These are phyloP conservation scores for Pistacia integerrima DNA, from an alignment of 345 rosid genomes.

Conservation along the genomic window DNA sequence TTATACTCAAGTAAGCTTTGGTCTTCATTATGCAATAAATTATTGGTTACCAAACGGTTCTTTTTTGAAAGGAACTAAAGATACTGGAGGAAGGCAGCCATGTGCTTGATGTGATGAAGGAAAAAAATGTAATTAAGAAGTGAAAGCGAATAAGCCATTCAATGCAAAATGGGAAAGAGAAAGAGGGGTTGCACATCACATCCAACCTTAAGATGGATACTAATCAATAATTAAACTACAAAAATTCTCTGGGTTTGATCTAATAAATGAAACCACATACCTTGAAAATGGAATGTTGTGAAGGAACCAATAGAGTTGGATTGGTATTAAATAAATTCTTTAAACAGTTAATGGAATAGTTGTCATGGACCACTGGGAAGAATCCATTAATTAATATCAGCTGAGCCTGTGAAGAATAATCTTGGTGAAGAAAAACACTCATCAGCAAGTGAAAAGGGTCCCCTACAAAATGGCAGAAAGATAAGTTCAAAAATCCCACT, in stretches of 20 bases:
- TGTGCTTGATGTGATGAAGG: conserved; percentile 13
- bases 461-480: neutral
- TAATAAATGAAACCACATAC: neutral
- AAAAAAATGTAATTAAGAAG: neutral
- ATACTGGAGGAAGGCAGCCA: neutral
- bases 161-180: neutral
- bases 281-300: conserved; percentile 27
- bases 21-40: neutral
- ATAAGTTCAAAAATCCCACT: conserved; percentile 5
- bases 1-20: neutral
- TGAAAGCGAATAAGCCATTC: conserved; percentile 9
- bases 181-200: conserved; percentile 20
- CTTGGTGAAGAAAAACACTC: neutral
- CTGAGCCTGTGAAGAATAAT: neutral
- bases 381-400: neutral
- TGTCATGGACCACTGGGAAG: conserved; percentile 27
- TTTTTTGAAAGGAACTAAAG: conserved; percentile 3
- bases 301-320: conserved; percentile 28
- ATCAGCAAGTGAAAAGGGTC: neutral
- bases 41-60: neutral
- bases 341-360: conserved; percentile 8
- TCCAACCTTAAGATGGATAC: conserved; percentile 10
- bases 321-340: conserved; percentile 4
- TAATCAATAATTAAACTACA: conserved; percentile 9
- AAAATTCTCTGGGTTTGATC: neutral